A percentile compares a stretch with the other conserved stretches of the same genome.
phyloP scores from a whole-genome alignment of 2,329 filamentous ascomycete species.

The Exophiala spinifera region DNA sequence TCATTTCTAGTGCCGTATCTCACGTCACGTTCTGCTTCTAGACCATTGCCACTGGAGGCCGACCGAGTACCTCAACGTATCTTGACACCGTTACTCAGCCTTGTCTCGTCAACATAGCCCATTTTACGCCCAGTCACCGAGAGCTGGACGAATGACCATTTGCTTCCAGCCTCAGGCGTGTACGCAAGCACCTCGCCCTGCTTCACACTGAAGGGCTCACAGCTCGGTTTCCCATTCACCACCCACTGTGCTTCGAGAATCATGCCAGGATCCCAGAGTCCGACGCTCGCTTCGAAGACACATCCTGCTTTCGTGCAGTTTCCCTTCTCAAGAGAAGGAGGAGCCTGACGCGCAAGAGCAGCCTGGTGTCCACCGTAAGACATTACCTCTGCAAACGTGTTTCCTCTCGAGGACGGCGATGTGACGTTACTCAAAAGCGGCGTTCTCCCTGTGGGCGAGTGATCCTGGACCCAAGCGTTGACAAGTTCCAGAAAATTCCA shows the following conservation, averaged over 20 bases:
- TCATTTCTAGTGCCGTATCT: too few relatives aligned
- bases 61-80: not conserved
- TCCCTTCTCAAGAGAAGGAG: conserved; percentile 4
- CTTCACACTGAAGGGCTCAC: conserved; percentile 7
- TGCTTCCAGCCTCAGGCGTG: not conserved
- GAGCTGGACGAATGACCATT: conserved; percentile 9
- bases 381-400: conserved; percentile 14
- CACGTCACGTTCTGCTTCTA: too few relatives aligned
- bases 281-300: conserved; percentile 11
- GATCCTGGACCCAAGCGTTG: conserved; percentile 12
- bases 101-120: conserved; percentile 17
- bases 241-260: conserved; percentile 13
- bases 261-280: conserved; percentile 17
- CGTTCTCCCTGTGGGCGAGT: conserved; percentile 10
- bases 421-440: conserved; percentile 9
- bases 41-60: too few relatives aligned
- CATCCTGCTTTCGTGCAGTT: not conserved
- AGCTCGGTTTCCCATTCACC: conserved; percentile 10
- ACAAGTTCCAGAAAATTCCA: conserved; percentile 16
- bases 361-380: conserved; percentile 10
- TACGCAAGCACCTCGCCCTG: conserved; percentile 9
- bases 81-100: conserved; percentile 8
- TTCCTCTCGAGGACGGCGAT: conserved; percentile 6
- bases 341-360: conserved; percentile 11
- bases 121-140: conserved; percentile 11